Conservation (phyloP, 2,329 filamentous ascomycete species). For the Diaporthe aspalathi region DNA sequence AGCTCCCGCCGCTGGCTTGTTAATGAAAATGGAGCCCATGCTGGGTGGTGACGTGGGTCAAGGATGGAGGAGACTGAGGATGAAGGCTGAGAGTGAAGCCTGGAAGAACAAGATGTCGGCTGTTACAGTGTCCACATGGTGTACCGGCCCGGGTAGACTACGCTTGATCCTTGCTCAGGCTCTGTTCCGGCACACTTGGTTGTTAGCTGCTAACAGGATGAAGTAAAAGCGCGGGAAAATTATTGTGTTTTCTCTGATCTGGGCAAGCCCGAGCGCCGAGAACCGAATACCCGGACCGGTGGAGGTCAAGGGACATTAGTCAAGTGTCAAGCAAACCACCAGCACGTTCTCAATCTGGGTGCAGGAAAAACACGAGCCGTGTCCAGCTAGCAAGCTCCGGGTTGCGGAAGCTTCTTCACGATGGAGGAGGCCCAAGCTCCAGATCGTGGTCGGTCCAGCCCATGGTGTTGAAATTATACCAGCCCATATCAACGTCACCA, state of each 20-base stretch:
- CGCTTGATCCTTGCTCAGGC: not conserved
- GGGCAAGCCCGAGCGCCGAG: not conserved
- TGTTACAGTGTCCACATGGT: too few species aligned
- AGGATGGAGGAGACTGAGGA: too few species aligned
- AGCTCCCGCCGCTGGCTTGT: not conserved
- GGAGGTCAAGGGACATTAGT: not conserved
- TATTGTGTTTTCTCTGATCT: not conserved
- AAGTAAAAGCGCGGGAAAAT: not conserved
- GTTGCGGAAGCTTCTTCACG: not conserved
- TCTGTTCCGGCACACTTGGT: not conserved
- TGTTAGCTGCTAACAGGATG: not conserved
- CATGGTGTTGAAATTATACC: slow-evolving; percentile 40
- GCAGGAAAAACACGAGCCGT: not conserved
- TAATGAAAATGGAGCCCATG: slow-evolving; percentile 19
- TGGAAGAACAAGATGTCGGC: not conserved
- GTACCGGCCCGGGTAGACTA: too few species aligned
- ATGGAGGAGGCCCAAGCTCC: not conserved
- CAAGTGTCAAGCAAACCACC: not conserved
- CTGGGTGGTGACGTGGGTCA: not conserved
- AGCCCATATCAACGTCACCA: slow-evolving; percentile 44
- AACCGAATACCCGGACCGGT: not conserved
- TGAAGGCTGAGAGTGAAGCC: not conserved
- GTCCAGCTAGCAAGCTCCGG: not conserved
- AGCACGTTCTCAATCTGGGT: not conserved
- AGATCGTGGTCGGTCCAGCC: not conserved